Conservation (phyloP, 768 basidiomycete species). For the Tylopilus sp. region DNA sequence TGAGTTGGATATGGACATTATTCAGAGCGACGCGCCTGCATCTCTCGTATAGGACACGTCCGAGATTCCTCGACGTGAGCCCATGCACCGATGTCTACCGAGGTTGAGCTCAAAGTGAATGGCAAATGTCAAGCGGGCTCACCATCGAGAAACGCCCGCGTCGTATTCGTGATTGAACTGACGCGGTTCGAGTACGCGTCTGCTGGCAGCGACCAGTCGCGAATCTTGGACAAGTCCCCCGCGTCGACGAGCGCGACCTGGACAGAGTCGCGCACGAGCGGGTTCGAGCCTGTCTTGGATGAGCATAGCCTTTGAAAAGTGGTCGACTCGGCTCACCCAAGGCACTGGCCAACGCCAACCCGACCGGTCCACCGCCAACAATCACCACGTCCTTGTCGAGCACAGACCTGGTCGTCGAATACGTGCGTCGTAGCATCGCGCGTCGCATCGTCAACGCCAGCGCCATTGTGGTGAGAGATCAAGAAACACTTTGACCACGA, state of each 20-base stretch:
- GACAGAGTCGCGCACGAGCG: slow-evolving; percentile 47
- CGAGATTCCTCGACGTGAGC: slow-evolving; percentile 61
- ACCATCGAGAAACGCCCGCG: slow-evolving; percentile 67
- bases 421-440: too few relatives aligned
- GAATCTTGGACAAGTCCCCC: slow-evolving; percentile 64
- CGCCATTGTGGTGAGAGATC: slow-evolving; percentile 2
- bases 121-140: slow-evolving; percentile 7
- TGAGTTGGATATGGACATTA: neutral
- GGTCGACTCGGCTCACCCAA: slow-evolving; percentile 51
- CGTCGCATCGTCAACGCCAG: neutral
- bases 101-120: neutral
- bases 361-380: slow-evolving; percentile 92
- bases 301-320: neutral
- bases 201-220: slow-evolving; percentile 57
- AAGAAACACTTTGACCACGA: neutral
- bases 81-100: slow-evolving; percentile 83
- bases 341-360: slow-evolving; percentile 84
- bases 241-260: slow-evolving; percentile 79
- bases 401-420: slow-evolving; percentile 19
- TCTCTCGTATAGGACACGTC: slow-evolving; percentile 73
- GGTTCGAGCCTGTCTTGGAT: slow-evolving; percentile 47
- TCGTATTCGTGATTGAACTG: slow-evolving; percentile 78
- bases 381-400: slow-evolving; percentile 84
- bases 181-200: slow-evolving; percentile 77
- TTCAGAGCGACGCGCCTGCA: slow-evolving; percentile 57